Evolutionary conservation across 2,329 filamentous ascomycete species (phyloP), one percentile per base, ranked within the genome.

Genomic region (Colletotrichum ledebouriae): DNA sequence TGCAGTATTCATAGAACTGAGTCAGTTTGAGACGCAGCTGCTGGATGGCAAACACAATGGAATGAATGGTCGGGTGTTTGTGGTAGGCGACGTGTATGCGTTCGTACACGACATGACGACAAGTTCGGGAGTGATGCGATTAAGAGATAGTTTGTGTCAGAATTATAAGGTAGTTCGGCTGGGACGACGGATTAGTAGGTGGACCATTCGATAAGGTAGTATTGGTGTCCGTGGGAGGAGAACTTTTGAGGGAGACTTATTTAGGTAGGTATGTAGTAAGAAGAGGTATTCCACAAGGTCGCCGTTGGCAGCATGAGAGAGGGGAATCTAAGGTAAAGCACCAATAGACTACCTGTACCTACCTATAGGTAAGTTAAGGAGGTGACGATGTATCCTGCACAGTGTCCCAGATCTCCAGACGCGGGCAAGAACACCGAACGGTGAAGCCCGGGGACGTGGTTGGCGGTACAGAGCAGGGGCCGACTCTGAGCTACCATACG

Each of bases 381-480:
- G 52, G 33, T 10, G 49, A 52, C 37, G 20, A 57, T 20, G 39
- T 57, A 44, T 17, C 53, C 12, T 42, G 39, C 53, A 57, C 53
- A 57, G 53, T 57, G 53, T 44, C 37, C 17, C 13, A 55, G 52
- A 55, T 39, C 15, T 42, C 44, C 53, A n/a, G 53, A 42, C 37
- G 37, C 37, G 10, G 9, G 37, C 37, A 39, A 22, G 37, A 39
- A 37, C 42, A 57, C 20, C 53, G 53, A 57, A 57, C 53, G 53
- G 53, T 57, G 53, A 17, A 57, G 39, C 53, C 53, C 37, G 53
- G 25, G 37, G 53, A 57, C 15, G 22, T 57, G 53, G 53, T 57
- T 57, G 37, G 53, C 22, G 37, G 22, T n/a, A 33, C 22, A 44
- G 34, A 37, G 20, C 34, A 13, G 6, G 12, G 39, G 17, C 22